Evolutionary conservation across 1,284 basidiomycete species (phyloP).

Genomic region (Sporisorium iseilematis-ciliati): DNA sequence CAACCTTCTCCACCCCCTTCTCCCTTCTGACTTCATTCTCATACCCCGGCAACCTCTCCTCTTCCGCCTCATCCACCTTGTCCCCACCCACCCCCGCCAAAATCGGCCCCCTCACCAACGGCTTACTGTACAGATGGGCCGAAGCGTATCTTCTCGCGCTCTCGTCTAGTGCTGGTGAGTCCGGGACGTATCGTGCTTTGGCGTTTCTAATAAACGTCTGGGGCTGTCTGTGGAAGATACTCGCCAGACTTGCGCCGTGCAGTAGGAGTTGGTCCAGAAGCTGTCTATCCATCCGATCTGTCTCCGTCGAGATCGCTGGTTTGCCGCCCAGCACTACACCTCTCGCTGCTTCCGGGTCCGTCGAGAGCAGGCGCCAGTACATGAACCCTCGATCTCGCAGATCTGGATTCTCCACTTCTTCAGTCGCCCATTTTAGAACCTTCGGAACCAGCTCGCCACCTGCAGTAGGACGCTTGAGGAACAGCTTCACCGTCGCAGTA

Average conservation of each 20-base stretch:
- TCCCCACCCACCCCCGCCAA: not conserved
- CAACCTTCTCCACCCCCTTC: not conserved
- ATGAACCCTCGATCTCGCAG: conserved; percentile 96
- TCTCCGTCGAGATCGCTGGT: conserved; percentile 96
- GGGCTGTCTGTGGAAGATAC: conserved; percentile 64
- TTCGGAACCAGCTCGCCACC: conserved; percentile 93
- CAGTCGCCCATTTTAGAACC: conserved; percentile 95
- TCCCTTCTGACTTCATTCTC: not conserved
- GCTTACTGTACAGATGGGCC: conserved; percentile 60
- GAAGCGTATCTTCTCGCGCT: conserved; percentile 54
- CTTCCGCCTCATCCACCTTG: not conserved
- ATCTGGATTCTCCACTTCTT: conserved; percentile 97
- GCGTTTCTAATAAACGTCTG: conserved; percentile 62
- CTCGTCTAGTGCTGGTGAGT: conserved; percentile 60
- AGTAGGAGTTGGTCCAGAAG: conserved; percentile 66
- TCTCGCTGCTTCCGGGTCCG: conserved; percentile 85
- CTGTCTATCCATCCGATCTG: conserved; percentile 83
- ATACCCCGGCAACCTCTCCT: conserved; percentile 4
- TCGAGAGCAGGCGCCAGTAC: conserved; percentile 97
- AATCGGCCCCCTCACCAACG: conserved; percentile 29
- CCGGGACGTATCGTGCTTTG: conserved; percentile 60
- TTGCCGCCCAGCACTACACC: conserved; percentile 93
- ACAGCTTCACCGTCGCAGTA: conserved; percentile 95
- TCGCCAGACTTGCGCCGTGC: conserved; percentile 61
- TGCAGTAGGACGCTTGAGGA: conserved; percentile 91